These are phyloP conservation scores for Macrocybe gigantea DNA, from an alignment of 768 basidiomycete species.

Conservation along the genomic window DNA sequence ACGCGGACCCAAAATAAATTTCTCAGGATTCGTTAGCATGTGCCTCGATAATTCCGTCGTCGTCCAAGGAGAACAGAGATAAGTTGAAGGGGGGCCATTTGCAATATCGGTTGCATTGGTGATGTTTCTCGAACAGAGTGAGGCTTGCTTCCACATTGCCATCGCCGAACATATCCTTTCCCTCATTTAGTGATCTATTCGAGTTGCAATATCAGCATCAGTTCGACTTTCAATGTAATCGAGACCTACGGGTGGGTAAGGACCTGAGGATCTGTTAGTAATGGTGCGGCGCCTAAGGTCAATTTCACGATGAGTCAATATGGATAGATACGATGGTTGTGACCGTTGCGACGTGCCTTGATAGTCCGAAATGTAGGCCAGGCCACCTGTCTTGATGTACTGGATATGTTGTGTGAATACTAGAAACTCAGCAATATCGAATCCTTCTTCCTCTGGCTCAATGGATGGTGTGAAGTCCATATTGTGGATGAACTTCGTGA, in stretches of 20 bases:
- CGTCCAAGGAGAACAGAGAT: too few relatives aligned
- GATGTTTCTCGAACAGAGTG: not conserved
- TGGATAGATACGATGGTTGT: not conserved
- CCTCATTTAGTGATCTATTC: not conserved
- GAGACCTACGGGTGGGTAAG: slow-evolving; percentile 6
- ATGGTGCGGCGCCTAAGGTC: slow-evolving; percentile 3
- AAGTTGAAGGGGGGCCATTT: not conserved
- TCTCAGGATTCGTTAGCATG: too few relatives aligned
- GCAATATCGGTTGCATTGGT: not conserved
- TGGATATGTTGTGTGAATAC: slow-evolving; percentile 14
- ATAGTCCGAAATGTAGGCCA: slow-evolving; percentile 11
- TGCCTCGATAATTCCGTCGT: too few relatives aligned
- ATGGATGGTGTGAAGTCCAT: slow-evolving; percentile 2
- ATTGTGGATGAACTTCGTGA: slow-evolving; percentile 15
- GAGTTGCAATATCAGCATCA: not conserved
- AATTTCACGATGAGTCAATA: not conserved
- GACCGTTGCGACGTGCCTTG: slow-evolving; percentile 5
- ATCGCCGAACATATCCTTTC: not conserved
- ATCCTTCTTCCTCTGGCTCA: not conserved
- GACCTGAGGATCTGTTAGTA: slow-evolving; percentile 15
- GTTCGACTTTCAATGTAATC: not conserved
- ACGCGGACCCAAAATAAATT: too few relatives aligned
- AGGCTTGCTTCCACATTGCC: not conserved
- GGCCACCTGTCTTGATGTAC: slow-evolving; percentile 6
- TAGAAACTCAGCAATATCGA: slow-evolving; percentile 3